These are phyloP conservation scores for Penicillium tannophilum DNA, from an alignment of 495 filamentous ascomycete genomes.

Conservation along the genomic window DNA sequence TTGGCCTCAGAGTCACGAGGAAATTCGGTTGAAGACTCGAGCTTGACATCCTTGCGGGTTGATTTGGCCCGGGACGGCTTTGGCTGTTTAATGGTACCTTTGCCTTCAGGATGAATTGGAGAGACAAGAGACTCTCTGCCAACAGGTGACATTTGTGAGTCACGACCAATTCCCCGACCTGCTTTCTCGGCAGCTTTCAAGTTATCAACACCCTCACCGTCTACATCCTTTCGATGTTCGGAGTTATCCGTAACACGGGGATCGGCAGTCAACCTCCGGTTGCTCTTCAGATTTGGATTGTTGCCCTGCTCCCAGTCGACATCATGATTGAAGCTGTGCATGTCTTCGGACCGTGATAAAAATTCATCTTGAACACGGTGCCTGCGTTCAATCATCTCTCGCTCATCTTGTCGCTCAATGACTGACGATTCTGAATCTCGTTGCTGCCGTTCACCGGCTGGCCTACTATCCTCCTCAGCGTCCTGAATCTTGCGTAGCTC, in stretches of 20 bases:
- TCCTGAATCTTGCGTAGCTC: constrained; percentile 46
- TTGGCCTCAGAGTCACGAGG: constrained; percentile 32
- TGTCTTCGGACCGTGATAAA: constrained; percentile 58
- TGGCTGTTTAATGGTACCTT: constrained; percentile 54
- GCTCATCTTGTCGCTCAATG: constrained; percentile 49
- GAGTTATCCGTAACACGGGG: constrained; percentile 63
- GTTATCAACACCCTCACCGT: constrained; percentile 73
- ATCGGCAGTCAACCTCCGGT: constrained; percentile 63
- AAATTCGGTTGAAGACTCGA: constrained; percentile 53
- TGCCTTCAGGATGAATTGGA: constrained; percentile 61
- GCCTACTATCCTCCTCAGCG: constrained; percentile 34
- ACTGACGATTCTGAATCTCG: constrained; percentile 38
- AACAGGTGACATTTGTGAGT: constrained; percentile 62
- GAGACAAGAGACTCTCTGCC: constrained; percentile 67
- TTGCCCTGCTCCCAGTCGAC: constrained; percentile 67
- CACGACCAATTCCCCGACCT: constrained; percentile 61
- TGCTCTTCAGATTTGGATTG: constrained; percentile 62
- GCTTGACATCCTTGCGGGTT: constrained; percentile 37
- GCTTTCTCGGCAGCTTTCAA: constrained; percentile 59
- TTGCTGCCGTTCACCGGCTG: constrained; percentile 26
- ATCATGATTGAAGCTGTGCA: constrained; percentile 85
- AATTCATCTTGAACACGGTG: constrained; percentile 64
- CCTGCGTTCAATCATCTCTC: constrained; percentile 57
- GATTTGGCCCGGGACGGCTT: constrained; percentile 27
- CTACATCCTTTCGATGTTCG: constrained; percentile 72